Evolutionary conservation across 495 filamentous ascomycete genomes (phyloP).

Genomic region (Cryomyces minteri): DNA sequence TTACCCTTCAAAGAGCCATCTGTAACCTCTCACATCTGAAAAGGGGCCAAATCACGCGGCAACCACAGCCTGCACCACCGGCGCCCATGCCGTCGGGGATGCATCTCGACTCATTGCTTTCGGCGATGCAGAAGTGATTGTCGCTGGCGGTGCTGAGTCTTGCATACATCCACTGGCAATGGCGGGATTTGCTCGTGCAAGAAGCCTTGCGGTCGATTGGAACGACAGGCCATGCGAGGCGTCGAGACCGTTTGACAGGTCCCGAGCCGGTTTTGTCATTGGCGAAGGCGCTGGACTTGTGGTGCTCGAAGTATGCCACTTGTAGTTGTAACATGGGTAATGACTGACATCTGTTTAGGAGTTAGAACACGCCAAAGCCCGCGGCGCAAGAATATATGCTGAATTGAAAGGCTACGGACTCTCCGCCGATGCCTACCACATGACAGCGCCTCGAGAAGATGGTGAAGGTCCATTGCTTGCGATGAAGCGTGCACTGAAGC

Average conservation of each 20-base stretch:
- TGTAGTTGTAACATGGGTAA: background rate
- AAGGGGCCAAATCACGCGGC: constrained; percentile 79
- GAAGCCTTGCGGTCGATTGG: constrained; percentile 64
- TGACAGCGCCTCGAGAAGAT: constrained; percentile 71
- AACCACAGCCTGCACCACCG: constrained; percentile 90
- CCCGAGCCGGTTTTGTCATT: constrained; percentile 74
- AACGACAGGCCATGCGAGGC: constrained; percentile 56
- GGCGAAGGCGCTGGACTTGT: constrained; percentile 81
- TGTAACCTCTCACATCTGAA: background rate
- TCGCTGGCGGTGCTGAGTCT: constrained; percentile 84
- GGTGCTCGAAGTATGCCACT: constrained; percentile 46
- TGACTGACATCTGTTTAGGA: constrained; percentile 29
- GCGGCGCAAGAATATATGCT: constrained; percentile 71
- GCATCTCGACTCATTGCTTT: constrained; percentile 76
- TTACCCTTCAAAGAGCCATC: background rate
- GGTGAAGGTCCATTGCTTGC: constrained; percentile 64
- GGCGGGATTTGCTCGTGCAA: constrained; percentile 73
- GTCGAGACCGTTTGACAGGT: constrained; percentile 77
- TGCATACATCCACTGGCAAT: constrained; percentile 92
- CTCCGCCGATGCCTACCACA: constrained; percentile 76
- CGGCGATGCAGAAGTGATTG: constrained; percentile 86
- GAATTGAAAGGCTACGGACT: constrained; percentile 79
- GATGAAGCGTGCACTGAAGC: constrained; percentile 67
- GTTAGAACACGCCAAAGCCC: constrained; percentile 63
- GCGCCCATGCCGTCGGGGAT: constrained; percentile 85